Evolutionary conservation across 768 basidiomycete genomes (phyloP), one percentile per base, ranked within the genome.

Genomic region (Boletus insuetus): DNA sequence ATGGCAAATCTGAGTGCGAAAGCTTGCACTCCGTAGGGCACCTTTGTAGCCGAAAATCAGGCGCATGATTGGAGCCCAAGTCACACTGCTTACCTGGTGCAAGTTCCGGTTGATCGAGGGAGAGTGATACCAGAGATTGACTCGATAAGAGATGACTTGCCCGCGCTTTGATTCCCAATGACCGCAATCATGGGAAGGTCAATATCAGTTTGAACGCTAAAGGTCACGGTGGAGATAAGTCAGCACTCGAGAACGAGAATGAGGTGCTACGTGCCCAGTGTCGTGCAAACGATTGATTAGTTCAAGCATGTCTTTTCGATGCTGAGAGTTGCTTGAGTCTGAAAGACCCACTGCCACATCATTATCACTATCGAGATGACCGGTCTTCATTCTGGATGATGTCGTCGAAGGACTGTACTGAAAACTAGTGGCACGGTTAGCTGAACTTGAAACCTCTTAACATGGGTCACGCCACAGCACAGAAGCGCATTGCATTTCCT

Each of bases 221-320:
- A 14, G 10, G n/a, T n/a, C n/a, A n/a, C n/a, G n/a, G n/a, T 20
- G 34, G 8, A 9, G 8, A 9, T 29, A 35, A 12, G 34, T 34
- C 32, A 14, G 34, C 2, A 4, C 19, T 3, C 1, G 1, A 35
- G 14, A 35, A 35, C 34, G 14, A 35, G 34, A 35, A 12, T 6
- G 34, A 41, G n/a, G 24, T 5, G 29, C 8, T 17, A 4, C 49
- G 6, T 49, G 59, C 87, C 88, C 87, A 17, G 89, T 83, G 0
- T 87, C 89, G 3, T 84, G 77, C 39, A 87, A 68, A 1, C 77
- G 77, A 53, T 85, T 84, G 2, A 85, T 71, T 0, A 83, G 66
- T 52, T 85, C 83, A 0, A 87, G 71, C 73, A 84, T 78, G 35
- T 69, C 71, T 13, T 75, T 77, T 0, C 87, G 86, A 3, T 79